Evolutionary conservation across 495 filamentous ascomycete genomes (phyloP).

Genomic region (Talaromyces adpressus): DNA sequence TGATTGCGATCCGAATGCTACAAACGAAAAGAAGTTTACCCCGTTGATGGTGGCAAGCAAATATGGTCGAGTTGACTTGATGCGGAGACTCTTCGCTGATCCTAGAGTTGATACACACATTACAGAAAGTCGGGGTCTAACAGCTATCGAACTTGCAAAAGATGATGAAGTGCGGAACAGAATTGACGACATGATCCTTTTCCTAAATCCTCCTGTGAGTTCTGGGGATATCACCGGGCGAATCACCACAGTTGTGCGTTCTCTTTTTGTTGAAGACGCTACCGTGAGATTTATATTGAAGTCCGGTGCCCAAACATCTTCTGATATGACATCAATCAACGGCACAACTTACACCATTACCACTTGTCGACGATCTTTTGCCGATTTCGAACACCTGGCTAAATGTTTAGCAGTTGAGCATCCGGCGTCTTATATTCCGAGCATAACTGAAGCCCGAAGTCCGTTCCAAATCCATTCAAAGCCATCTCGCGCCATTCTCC

Average conservation of each 20-base stretch:
- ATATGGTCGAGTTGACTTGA: slow-evolving; percentile 90
- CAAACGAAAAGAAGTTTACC: slow-evolving; percentile 93
- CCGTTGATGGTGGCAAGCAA: slow-evolving; percentile 99
- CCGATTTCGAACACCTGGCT: slow-evolving; percentile 87
- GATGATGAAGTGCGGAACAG: slow-evolving; percentile 95
- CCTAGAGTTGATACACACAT: slow-evolving; percentile 77
- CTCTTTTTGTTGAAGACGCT: slow-evolving; percentile 95
- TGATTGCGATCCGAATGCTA: slow-evolving; percentile 91
- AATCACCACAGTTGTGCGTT: slow-evolving; percentile 90
- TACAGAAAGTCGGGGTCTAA: slow-evolving; percentile 82
- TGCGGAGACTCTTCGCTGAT: slow-evolving; percentile 80
- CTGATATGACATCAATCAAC: slow-evolving; percentile 26
- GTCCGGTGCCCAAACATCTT: slow-evolving; percentile 64
- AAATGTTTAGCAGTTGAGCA: slow-evolving; percentile 86
- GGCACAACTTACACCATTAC: slow-evolving; percentile 73
- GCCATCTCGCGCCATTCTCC: slow-evolving; percentile 78
- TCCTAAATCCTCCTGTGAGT: slow-evolving; percentile 53
- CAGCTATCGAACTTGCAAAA: slow-evolving; percentile 93
- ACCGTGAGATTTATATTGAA: slow-evolving; percentile 91
- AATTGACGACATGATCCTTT: slow-evolving; percentile 87
- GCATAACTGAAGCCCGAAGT: slow-evolving; percentile 68
- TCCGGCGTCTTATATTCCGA: slow-evolving; percentile 90
- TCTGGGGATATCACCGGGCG: slow-evolving; percentile 59
- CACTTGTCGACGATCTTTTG: slow-evolving; percentile 81
- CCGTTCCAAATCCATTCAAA: slow-evolving; percentile 90